Percentiles rank a stretch among this genome's conserved stretches.
phyloP scores from a whole-genome alignment of 2,329 filamentous ascomycete species.

The Fusarium drepaniforme region DNA sequence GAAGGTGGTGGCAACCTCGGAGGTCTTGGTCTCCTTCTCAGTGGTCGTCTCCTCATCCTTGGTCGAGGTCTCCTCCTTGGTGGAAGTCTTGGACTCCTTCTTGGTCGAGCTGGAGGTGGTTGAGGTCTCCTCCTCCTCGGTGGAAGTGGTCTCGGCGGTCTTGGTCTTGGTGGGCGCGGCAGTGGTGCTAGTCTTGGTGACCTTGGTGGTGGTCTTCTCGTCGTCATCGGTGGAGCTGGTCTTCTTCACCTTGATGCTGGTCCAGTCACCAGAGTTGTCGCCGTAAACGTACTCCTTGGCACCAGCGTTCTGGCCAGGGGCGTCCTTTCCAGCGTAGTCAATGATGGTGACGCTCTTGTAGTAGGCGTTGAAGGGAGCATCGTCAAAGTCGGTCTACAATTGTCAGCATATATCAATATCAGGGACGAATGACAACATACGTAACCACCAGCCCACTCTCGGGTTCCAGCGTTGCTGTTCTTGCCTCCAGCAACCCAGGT shows the following conservation, averaged over 20 bases:
- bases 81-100: conserved; percentile 21
- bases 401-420: neutral
- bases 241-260: conserved; percentile 64
- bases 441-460: conserved; percentile 75
- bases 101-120: conserved; percentile 26
- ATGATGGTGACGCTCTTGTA: conserved; percentile 68
- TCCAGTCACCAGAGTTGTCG: conserved; percentile 61
- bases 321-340: conserved; percentile 66
- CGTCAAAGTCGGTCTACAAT: conserved; percentile 61
- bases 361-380: conserved; percentile 66
- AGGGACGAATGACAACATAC: neutral
- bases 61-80: conserved; percentile 25
- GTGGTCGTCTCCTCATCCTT: conserved; percentile 11
- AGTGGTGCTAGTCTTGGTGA: conserved; percentile 23
- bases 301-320: conserved; percentile 49
- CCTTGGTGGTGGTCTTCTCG: conserved; percentile 32
- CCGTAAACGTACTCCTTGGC: conserved; percentile 66
- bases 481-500: conserved; percentile 73
- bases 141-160: conserved; percentile 24
- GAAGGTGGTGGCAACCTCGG: conserved; percentile 31
- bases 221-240: conserved; percentile 45
- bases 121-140: conserved; percentile 24
- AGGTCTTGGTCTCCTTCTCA: conserved; percentile 24
- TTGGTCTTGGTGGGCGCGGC: conserved; percentile 12
- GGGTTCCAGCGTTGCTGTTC: conserved; percentile 76